Evolutionary conservation across 306 rosid species (phyloP).

Genomic region (Psophocarpus tetragonolobus): DNA sequence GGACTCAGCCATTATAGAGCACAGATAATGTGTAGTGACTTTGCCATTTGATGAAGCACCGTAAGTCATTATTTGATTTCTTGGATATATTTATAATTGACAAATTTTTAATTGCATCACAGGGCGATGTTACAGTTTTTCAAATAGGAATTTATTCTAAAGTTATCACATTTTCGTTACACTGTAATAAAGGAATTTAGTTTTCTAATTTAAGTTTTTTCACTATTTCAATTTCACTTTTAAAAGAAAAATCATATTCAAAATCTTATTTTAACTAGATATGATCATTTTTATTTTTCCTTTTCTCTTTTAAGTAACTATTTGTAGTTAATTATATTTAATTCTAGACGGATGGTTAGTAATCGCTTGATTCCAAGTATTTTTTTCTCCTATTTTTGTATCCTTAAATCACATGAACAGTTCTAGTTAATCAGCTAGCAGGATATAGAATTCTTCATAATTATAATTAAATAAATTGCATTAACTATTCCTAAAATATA

Average conservation of each 20-base stretch:
- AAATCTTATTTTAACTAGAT: not conserved
- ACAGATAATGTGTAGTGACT: not conserved
- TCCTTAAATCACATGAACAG: not conserved
- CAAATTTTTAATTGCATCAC: not conserved
- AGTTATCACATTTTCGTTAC: not conserved
- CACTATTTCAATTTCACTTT: not conserved
- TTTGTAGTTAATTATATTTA: not conserved
- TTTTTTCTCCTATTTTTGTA: not conserved
- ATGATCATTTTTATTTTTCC: not conserved
- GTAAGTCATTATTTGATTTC: not conserved
- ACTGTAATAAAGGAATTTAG: not conserved
- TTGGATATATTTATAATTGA: not conserved
- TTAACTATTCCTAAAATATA: no score
- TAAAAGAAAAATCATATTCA: no score
- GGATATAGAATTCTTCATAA: no score
- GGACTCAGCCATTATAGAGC: not conserved
- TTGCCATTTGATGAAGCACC: not conserved
- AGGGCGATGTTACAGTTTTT: not conserved
- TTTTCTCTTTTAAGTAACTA: not conserved
- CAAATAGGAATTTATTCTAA: not conserved
- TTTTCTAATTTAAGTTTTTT: not conserved
- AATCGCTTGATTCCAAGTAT: not conserved
- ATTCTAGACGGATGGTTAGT: not conserved
- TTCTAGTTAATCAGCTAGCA: not conserved
- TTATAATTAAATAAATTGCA: no score